Percentiles rank a stretch among this genome's conserved stretches.
These are phyloP conservation scores for Cyclaneusma minus DNA, from an alignment of 2,329 filamentous ascomycete genomes.

Conservation along the genomic window DNA sequence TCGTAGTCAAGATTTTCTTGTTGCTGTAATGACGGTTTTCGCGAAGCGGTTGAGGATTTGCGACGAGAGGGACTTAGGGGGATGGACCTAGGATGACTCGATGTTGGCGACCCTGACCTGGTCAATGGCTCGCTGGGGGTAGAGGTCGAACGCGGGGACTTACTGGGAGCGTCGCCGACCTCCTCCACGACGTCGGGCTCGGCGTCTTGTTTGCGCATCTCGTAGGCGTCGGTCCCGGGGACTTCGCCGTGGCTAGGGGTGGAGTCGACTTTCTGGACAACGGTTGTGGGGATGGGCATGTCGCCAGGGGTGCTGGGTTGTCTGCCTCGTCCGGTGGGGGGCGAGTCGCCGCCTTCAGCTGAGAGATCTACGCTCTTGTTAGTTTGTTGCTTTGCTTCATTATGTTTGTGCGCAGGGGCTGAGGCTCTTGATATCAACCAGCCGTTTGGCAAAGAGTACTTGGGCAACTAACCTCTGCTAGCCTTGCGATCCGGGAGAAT, in stretches of 20 bases:
- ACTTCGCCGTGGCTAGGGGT: conserved; percentile 43
- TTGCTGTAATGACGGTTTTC: conserved; percentile 13
- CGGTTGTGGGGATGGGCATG: conserved; percentile 37
- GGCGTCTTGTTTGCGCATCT: conserved; percentile 39
- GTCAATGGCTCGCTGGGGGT: conserved; percentile 38
- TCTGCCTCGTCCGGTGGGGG: too few species aligned
- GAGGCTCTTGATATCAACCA: too few species aligned
- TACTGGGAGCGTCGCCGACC: conserved; percentile 36
- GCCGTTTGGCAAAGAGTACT: too few species aligned
- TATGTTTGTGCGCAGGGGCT: too few species aligned
- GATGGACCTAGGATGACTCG: conserved; percentile 30
- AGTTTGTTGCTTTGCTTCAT: too few species aligned
- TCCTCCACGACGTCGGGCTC: conserved; percentile 42
- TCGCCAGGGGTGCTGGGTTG: conserved; percentile 17
- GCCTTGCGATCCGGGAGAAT: conserved; percentile 7
- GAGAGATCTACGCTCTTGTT: too few species aligned
- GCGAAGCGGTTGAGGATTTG: conserved; percentile 12
- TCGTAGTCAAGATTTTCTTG: conserved; percentile 36
- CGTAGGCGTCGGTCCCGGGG: conserved; percentile 41
- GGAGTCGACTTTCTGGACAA: conserved; percentile 41
- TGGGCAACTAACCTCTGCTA: too few species aligned
- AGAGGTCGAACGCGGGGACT: conserved; percentile 20
- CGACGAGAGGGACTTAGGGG: conserved; percentile 23
- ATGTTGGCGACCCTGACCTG: conserved; percentile 41
- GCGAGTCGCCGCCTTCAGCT: too few species aligned